Evolutionary conservation across 2,329 filamentous ascomycete species (phyloP).

Genomic region (Calonectria fujianensis): DNA sequence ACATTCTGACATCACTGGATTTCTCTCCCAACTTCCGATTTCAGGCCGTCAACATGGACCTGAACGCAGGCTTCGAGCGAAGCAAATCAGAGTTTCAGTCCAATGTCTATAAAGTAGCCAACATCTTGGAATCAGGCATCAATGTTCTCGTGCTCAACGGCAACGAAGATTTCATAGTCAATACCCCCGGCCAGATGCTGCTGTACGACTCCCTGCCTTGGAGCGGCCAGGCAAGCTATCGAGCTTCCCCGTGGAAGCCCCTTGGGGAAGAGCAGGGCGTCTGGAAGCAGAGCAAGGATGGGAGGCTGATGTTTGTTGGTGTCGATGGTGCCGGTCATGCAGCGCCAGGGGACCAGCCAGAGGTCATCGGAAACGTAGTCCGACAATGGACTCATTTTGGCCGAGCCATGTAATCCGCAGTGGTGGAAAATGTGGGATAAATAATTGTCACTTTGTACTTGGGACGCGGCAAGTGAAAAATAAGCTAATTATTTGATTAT

Average conservation of each 20-base stretch:
- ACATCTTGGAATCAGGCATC: constrained; percentile 3
- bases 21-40: not conserved
- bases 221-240: constrained; percentile 3
- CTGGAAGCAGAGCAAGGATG: not conserved
- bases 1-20: not conserved
- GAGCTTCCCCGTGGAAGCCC: not conserved
- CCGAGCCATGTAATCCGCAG: not conserved
- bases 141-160: not conserved
- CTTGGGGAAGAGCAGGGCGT: not conserved
- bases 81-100: not conserved
- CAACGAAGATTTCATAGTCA: not conserved
- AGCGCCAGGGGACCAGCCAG: not conserved
- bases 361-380: not conserved
- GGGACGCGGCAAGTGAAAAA: too few species aligned
- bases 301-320: not conserved
- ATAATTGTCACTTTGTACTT: not conserved
- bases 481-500: too few species aligned
- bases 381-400: not conserved
- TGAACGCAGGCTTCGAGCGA: not conserved
- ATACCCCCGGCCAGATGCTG: not conserved
- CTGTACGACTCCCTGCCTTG: not conserved
- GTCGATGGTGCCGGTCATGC: constrained; percentile 6
- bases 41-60: not conserved
- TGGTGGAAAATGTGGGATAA: not conserved
- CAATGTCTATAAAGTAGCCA: not conserved